Percentiles rank a stretch among this genome's conserved stretches.
phyloP scores from a whole-genome alignment of 129 eudicot species.

The Saussurea involucrata region DNA sequence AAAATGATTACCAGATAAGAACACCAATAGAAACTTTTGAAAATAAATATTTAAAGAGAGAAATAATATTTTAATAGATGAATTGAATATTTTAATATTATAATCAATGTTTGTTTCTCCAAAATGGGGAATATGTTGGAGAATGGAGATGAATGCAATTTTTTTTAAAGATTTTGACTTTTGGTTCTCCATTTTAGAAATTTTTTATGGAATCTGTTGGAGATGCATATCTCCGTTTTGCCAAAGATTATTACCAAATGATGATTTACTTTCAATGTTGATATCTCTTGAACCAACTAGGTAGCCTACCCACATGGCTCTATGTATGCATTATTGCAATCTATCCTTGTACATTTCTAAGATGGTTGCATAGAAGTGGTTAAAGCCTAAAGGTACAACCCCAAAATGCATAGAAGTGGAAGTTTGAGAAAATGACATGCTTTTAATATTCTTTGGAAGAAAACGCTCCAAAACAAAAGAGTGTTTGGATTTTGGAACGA shows the following conservation, averaged over 20 bases:
- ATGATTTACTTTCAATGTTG: neutral
- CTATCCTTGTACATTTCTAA: slow-evolving; percentile 15
- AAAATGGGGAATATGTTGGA: no score
- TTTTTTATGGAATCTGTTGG: no score
- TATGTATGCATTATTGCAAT: slow-evolving; percentile 10
- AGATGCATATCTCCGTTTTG: no score
- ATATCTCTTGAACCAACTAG: slow-evolving; percentile 9
- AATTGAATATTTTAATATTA: no score
- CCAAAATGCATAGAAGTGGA: slow-evolving; percentile 5
- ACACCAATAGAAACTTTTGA: no score
- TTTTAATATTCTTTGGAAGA: neutral
- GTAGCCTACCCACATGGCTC: slow-evolving; percentile 31
- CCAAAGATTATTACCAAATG: neutral
- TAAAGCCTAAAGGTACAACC: slow-evolving; percentile 20
- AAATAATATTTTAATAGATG: no score
- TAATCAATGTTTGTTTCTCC: no score
- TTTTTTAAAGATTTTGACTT: no score
- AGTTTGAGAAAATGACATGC: slow-evolving; percentile 12
- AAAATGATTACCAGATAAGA: no score
- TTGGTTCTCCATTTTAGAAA: no score
- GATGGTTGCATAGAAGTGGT: slow-evolving; percentile 1
- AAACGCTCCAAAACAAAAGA: slow-evolving; percentile 8
- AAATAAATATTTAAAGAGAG: no score
- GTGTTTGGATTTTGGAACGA: neutral
- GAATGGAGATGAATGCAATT: no score